These are phyloP conservation scores for Plectosphaerella plurivora DNA, from an alignment of 2,329 filamentous ascomycete species.

Conservation along the genomic window DNA sequence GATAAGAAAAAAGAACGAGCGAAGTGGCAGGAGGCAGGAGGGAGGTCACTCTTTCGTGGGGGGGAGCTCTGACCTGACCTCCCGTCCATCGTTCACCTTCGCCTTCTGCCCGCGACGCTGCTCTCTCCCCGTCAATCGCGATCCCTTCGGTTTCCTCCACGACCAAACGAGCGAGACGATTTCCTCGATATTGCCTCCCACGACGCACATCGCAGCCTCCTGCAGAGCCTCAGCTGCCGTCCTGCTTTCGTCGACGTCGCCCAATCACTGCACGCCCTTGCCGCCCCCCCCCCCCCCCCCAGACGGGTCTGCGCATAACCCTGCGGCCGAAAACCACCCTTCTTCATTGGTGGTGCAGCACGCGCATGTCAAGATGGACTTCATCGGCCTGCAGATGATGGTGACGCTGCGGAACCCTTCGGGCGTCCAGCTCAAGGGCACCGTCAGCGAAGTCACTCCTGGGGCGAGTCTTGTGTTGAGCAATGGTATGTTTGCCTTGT, in stretches of 20 bases:
- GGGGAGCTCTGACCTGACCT: too few relatives aligned
- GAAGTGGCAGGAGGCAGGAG: too few relatives aligned
- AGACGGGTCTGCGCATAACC: background rate
- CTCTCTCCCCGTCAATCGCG: too few relatives aligned
- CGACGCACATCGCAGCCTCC: too few relatives aligned
- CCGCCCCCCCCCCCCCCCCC: background rate
- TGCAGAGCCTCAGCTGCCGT: background rate
- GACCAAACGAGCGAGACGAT: background rate
- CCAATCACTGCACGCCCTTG: background rate
- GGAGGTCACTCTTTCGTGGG: too few relatives aligned
- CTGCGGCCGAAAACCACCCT: background rate
- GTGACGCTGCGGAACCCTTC: constrained; percentile 66
- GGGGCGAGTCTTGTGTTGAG: constrained; percentile 65
- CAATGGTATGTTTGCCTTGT: constrained; percentile 53
- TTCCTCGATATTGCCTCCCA: background rate
- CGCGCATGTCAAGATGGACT: constrained; percentile 50
- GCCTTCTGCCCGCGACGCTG: too few relatives aligned
- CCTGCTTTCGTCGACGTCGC: background rate
- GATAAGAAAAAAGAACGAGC: constrained; percentile 19
- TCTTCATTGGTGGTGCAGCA: background rate
- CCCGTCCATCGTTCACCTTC: too few relatives aligned
- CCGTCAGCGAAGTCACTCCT: constrained; percentile 63
- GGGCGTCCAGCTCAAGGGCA: constrained; percentile 62
- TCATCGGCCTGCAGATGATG: constrained; percentile 72
- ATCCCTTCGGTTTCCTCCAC: background rate